Percentiles rank a stretch among this genome's conserved stretches.
Conservation (phyloP, 495 filamentous ascomycete genomes). For the Annulohypoxylon bovei region DNA sequence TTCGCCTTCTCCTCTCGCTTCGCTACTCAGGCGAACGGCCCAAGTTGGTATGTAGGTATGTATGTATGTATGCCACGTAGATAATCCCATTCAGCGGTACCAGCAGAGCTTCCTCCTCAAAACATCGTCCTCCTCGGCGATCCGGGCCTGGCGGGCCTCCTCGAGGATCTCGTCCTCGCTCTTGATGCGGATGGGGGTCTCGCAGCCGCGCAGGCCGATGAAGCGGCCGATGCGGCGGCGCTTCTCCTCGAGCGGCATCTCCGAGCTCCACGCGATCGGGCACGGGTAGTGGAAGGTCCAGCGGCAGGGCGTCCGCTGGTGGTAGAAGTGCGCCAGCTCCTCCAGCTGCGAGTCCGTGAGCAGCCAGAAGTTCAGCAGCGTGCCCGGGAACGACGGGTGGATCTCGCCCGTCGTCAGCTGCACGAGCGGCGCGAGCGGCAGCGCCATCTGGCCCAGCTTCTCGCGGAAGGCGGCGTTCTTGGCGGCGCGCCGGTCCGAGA, state of each 20-base stretch:
- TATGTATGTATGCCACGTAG: too few species aligned
- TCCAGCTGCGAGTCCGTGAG: conserved; percentile 77
- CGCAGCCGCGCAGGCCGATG: conserved; percentile 72
- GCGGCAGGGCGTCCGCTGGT: conserved; percentile 69
- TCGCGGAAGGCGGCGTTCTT: conserved; percentile 49
- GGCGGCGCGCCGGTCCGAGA: conserved; percentile 47
- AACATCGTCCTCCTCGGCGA: conserved; percentile 51
- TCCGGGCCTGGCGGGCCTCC: conserved; percentile 46
- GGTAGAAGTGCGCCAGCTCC: conserved; percentile 75
- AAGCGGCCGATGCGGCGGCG: conserved; percentile 70
- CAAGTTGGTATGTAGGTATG: too few species aligned
- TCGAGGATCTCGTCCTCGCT: conserved; percentile 54
- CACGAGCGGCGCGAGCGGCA: conserved; percentile 66
- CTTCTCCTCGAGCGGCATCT: conserved; percentile 64
- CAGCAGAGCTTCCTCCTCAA: conserved; percentile 56
- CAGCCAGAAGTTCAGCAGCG: conserved; percentile 76
- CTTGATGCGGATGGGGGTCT: conserved; percentile 54
- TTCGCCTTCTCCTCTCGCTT: background rate
- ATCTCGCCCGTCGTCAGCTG: conserved; percentile 65
- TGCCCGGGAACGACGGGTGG: conserved; percentile 73
- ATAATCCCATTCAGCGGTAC: conserved; percentile 36
- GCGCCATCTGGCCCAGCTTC: conserved; percentile 59
- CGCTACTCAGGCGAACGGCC: background rate
- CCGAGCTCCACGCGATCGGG: conserved; percentile 53
- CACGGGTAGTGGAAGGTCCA: conserved; percentile 72